phyloP scores from a whole-genome alignment of 2,329 filamentous ascomycete genomes.

The Leptographium galeiforme region DNA sequence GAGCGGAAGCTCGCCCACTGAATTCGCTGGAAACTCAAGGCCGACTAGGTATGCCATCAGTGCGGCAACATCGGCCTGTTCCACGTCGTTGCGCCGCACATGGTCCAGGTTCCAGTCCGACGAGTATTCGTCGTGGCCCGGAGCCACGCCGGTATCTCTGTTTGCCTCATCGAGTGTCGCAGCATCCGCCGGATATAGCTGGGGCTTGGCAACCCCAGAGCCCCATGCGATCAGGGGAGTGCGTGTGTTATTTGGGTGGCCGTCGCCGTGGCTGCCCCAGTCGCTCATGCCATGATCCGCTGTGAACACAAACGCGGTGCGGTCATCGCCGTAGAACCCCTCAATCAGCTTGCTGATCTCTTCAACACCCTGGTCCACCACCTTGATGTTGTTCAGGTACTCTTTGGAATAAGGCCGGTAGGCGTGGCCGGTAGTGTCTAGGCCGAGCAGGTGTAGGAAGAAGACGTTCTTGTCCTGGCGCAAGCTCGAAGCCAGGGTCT shows the following conservation, averaged over 20 bases:
- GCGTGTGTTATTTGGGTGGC: constrained; percentile 90
- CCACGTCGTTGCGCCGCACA: constrained; percentile 77
- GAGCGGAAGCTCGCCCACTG: constrained; percentile 82
- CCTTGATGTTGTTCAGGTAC: constrained; percentile 85
- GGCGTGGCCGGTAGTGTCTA: constrained; percentile 80
- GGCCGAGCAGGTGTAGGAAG: constrained; percentile 81
- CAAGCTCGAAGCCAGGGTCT: constrained; percentile 57
- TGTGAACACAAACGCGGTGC: constrained; percentile 93
- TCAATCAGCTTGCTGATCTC: constrained; percentile 73
- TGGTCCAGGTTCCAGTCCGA: constrained; percentile 75
- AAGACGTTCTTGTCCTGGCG: constrained; percentile 82
- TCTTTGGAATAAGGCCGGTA: constrained; percentile 89
- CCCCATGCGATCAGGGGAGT: constrained; percentile 92
- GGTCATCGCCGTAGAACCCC: constrained; percentile 69
- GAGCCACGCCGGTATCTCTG: constrained; percentile 31
- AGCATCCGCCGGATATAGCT: constrained; percentile 25
- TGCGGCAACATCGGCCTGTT: constrained; percentile 85
- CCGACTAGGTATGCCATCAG: constrained; percentile 90
- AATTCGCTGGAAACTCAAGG: constrained; percentile 86
- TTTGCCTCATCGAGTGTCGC: neutral
- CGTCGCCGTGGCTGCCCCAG: constrained; percentile 97
- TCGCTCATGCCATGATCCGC: constrained; percentile 99
- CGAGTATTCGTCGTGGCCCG: constrained; percentile 85
- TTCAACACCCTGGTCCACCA: constrained; percentile 82
- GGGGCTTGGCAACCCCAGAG: constrained; percentile 70